Evolutionary conservation across 2,329 filamentous ascomycete genomes (phyloP).

Genomic region (Colletotrichum spinosum): DNA sequence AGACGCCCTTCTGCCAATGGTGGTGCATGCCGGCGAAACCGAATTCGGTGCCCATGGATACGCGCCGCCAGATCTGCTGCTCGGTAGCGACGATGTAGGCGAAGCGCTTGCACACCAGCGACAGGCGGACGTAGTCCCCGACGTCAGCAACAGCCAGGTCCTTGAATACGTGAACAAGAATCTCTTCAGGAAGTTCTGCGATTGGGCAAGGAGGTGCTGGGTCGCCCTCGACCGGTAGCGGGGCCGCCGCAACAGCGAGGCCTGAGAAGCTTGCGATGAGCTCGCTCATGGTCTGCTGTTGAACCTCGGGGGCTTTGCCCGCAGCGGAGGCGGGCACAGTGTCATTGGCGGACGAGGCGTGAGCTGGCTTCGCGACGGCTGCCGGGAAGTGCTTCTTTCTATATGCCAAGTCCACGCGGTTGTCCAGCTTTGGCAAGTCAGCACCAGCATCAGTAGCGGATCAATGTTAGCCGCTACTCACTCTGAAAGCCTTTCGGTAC

Average conservation of each 20-base stretch:
- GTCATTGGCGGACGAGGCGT: conserved; percentile 28
- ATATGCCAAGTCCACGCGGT: conserved; percentile 85
- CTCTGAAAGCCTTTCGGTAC: conserved; percentile 91
- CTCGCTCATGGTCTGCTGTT: conserved; percentile 68
- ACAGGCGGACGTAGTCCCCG: conserved; percentile 78
- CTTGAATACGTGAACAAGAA: conserved; percentile 82
- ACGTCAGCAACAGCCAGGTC: conserved; percentile 81
- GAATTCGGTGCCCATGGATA: conserved; percentile 77
- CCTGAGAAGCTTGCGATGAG: conserved; percentile 81
- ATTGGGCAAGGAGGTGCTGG: conserved; percentile 85
- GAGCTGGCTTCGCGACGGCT: conserved; percentile 61
- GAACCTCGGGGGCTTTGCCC: conserved; percentile 38
- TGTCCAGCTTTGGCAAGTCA: conserved; percentile 74
- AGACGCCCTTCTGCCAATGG: conserved; percentile 73
- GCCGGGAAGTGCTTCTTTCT: conserved; percentile 91
- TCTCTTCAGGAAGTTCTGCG: conserved; percentile 81
- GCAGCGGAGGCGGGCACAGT: conserved; percentile 39
- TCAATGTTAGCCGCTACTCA: conserved; percentile 52
- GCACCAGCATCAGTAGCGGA: background rate
- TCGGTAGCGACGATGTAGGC: conserved; percentile 88
- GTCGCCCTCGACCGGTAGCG: conserved; percentile 77
- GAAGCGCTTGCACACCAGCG: conserved; percentile 86
- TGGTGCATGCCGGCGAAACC: conserved; percentile 90
- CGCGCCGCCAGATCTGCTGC: conserved; percentile 84
- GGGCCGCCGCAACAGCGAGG: conserved; percentile 74